phyloP scores from a whole-genome alignment of 352 stramenopile species.

The Hyaloperonospora brassicae region DNA sequence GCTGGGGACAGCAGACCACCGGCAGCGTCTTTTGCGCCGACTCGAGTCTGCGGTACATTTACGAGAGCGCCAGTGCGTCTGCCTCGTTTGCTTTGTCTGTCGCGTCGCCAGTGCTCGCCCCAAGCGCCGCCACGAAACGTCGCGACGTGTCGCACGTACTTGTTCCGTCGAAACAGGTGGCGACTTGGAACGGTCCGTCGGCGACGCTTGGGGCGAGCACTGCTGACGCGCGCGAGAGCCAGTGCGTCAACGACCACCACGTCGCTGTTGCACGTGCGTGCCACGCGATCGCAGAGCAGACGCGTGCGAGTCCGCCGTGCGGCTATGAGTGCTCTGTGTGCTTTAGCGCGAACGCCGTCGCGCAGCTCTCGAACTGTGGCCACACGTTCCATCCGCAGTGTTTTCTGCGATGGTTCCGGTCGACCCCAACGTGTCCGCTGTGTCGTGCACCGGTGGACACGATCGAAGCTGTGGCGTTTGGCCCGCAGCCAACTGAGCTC shows the following conservation, averaged over 20 bases:
- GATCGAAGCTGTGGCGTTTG: slow-evolving; percentile 40
- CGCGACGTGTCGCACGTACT: background rate
- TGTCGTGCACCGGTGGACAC: slow-evolving; percentile 57
- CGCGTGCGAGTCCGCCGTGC: slow-evolving; percentile 38
- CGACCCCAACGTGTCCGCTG: slow-evolving; percentile 64
- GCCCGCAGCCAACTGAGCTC: slow-evolving; percentile 53
- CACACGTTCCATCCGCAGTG: slow-evolving; percentile 77
- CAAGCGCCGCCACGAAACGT: too few species aligned
- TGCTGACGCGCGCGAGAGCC: background rate
- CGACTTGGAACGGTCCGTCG: too few species aligned
- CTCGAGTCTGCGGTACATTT: slow-evolving; percentile 74
- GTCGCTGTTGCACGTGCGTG: slow-evolving; percentile 58
- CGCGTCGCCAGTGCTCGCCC: too few species aligned
- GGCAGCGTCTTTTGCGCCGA: slow-evolving; percentile 76
- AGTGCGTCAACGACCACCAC: slow-evolving; percentile 51
- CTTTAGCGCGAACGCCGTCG: slow-evolving; percentile 59
- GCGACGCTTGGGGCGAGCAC: too few species aligned
- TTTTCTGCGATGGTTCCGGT: slow-evolving; percentile 72
- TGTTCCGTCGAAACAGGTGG: too few species aligned
- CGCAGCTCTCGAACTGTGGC: slow-evolving; percentile 56
- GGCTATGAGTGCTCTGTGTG: slow-evolving; percentile 69
- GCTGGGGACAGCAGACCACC: slow-evolving; percentile 45
- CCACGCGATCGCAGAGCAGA: slow-evolving; percentile 41
- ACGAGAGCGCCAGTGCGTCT: slow-evolving; percentile 36
- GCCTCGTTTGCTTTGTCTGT: background rate